Base-by-base conservation (phyloP, 2,329 filamentous ascomycete genomes). In the Botryotinia globosa region DNA sequence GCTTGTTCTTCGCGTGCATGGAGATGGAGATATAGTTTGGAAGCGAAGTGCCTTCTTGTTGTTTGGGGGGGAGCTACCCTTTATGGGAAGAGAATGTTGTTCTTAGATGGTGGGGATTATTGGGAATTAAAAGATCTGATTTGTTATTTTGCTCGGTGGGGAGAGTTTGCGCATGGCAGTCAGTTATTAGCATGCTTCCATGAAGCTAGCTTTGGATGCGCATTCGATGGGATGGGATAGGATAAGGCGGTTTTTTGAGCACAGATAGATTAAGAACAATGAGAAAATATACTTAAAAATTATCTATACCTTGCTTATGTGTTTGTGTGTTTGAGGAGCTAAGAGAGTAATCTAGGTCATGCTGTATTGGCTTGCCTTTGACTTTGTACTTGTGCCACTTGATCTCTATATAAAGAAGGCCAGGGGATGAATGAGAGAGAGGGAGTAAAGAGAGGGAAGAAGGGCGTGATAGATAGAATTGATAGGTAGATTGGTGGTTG, bases 191-290 rank as follows among this genome's bases (percentile, higher is more conserved):
- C 18, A 44, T 42, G n/a, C 65, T 20, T 32, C 29, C 5, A 42
- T 42, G 34, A 32, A 65, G 44, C 29, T 65, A 51, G 63, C 29
- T 14, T 48, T 48, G 32, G 29, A 5, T 65, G 62, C 51, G n/a
- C 51, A 56, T 18, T 56, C 20, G 44, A 65, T 65, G 42, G 62
- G 12, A 34, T 34, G 29, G 62, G 22, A 61, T 39, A 18, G 37
- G 59, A 42, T 42, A 29, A n/a, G 37, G 59, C 12, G 34, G 48
- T 68, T 32, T 56, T 18, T 51, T 68, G n/a, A 29, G 48, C 20
- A 56, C n/a, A 56, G 65, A 68, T 56, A 68, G 65, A 42, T 29
- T 64, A 56, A 25, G 65, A 22, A 44, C n/a, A 42, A 58, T 56
- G 48, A 56, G n/a, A 68, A 10, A 32, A 32, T 7, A 56, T 56